Conservation (phyloP, 1,284 basidiomycete genomes). For the Polyporus tsugae region DNA sequence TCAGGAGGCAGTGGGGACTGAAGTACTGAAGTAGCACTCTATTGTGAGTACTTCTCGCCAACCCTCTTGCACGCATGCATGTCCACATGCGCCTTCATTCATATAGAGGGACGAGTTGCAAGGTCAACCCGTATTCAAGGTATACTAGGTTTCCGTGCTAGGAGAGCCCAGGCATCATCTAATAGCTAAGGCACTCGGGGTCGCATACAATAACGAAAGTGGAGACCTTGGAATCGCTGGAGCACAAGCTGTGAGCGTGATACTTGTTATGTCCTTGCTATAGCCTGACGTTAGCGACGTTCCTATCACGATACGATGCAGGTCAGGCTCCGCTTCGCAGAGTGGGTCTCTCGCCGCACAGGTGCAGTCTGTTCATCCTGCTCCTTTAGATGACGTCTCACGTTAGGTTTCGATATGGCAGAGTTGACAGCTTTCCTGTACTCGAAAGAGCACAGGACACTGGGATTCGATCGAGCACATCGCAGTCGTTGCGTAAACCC, state of each 20-base stretch:
- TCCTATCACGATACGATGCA: too few relatives aligned
- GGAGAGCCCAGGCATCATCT: slow-evolving; percentile 8
- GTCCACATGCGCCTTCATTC: background rate
- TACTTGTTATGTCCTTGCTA: background rate
- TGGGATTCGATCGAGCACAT: background rate
- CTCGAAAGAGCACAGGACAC: background rate
- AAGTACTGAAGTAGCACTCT: too few relatives aligned
- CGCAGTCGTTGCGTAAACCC: background rate
- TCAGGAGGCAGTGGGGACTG: background rate
- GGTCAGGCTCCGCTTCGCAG: too few relatives aligned
- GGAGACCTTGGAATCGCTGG: background rate
- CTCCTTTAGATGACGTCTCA: background rate
- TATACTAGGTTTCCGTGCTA: slow-evolving; percentile 9
- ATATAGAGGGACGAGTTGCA: slow-evolving; percentile 4
- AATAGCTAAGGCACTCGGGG: slow-evolving; percentile 12
- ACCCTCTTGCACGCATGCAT: too few relatives aligned
- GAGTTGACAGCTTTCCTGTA: too few relatives aligned
- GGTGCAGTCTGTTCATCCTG: background rate
- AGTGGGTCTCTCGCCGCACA: background rate
- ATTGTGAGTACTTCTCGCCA: too few relatives aligned
- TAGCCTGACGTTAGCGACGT: background rate
- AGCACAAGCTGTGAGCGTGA: background rate
- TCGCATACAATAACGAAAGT: background rate
- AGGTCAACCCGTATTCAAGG: slow-evolving; percentile 16
- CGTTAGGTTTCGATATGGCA: too few relatives aligned